Evolutionary conservation across 164 flowering plant genomes (phyloP), one percentile per base, ranked within the genome.

Genomic region (Paratinospora sagittata): DNA sequence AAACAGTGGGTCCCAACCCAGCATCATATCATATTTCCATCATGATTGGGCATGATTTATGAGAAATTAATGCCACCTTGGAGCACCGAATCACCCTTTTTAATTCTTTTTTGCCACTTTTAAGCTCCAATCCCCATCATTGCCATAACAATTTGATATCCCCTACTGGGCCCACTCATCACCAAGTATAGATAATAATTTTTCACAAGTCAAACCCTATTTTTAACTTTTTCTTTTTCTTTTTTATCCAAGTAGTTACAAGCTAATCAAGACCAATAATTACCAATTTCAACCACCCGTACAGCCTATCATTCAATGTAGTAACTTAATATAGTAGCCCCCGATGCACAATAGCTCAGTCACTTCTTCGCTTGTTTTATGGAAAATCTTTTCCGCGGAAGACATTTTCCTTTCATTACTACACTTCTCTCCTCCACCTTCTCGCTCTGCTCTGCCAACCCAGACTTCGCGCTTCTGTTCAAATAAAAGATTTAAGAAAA

Each of bases 351-450:
- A 9, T 27, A 63, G 6, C 45, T 4, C 3, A 30, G 34, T 75
- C 70, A 77, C 66, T 73, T 77, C 70, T 65, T 69, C 11, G 27
- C 0, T 52, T 65, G 70, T 16, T 66, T 69, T 13, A 65, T 69
- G 2, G 74, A 27, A 7, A 74, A 80, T 65, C 65, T 82, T 70
- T 65, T 86, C 14, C 83, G 61, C 8, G 91, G 91, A 26, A 86
- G 78, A 78, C 96, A 88, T 77, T 83, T 87, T 41, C 81, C 89
- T 72, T 73, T 83, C 75, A 36, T 23, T 5, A 21, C 37, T 37
- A 24, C 37, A 37, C 67, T 73, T 65, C 61, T 63, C 62, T 76
- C 75, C 47, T 55, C 76, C 47, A 10, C 72, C 34, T 12, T 23
- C 72, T 21, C 23, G 6, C 13, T 17, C 78, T 67, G 75, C 86